These are phyloP conservation scores for Euptelea pleiosperma DNA, from an alignment of 164 flowering plant species.

Conservation along the genomic window DNA sequence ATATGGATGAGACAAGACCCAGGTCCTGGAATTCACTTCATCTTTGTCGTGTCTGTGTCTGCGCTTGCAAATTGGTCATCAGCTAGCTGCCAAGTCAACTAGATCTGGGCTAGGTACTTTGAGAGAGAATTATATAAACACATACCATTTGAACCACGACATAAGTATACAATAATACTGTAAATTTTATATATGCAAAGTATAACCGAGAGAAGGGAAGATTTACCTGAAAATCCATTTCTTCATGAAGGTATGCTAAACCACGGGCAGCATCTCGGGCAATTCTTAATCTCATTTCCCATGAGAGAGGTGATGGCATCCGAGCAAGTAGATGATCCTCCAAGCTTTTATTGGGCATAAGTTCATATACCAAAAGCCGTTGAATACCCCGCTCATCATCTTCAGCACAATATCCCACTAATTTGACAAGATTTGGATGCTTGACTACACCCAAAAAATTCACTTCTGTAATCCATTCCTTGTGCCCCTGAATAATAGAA, in stretches of 20 bases:
- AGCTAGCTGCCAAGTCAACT: not conserved
- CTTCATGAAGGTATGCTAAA: constrained; percentile 87
- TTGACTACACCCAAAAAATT: constrained; percentile 81
- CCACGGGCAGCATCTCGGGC: constrained; percentile 94
- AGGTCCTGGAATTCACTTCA: too few species aligned
- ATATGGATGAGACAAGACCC: too few species aligned
- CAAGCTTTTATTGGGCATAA: constrained; percentile 83
- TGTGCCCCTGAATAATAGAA: constrained; percentile 90
- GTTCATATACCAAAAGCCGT: constrained; percentile 81
- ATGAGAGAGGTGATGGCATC: constrained; percentile 51
- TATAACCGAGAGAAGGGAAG: not conserved
- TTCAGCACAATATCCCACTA: constrained; percentile 94
- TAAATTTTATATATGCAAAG: not conserved
- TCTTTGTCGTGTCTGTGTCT: not conserved
- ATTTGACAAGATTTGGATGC: constrained; percentile 88
- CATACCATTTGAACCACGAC: not conserved
- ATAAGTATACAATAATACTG: not conserved
- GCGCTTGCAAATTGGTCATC: not conserved
- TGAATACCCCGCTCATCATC: constrained; percentile 98
- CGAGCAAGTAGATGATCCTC: constrained; percentile 77
- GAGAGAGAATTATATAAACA: too few species aligned
- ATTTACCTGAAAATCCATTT: constrained; percentile 94
- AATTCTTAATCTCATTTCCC: constrained; percentile 66
- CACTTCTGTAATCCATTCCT: constrained; percentile 96
- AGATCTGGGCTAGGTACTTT: not conserved